Base-by-base conservation (phyloP, 208 protist species). In the Leishmania braziliensis region DNA sequence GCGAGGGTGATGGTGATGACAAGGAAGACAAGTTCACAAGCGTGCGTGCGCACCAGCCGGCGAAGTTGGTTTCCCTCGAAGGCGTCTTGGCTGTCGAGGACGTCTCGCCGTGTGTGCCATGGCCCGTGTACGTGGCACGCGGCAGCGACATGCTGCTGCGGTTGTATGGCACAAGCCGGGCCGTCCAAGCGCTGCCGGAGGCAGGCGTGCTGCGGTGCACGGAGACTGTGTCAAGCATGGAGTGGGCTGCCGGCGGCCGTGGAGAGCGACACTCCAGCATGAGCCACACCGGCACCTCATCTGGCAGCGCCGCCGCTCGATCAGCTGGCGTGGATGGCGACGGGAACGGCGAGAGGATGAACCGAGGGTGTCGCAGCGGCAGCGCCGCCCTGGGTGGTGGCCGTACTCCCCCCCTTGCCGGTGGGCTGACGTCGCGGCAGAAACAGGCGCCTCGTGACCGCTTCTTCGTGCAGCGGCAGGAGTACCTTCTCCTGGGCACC, bases 101-200 rank as follows among this genome's bases (percentile, higher is more conserved):
- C 26, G 86, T 95, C 0, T 81, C 84, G 14, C 80, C 82, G 0
- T 80, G 82, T 63, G 81, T 93, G 74, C 87, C 90, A n/a, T 85
- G 72, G 72, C 82, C 82, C 58, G 82, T 91, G 18, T 82, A 91
- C 4, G 74, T 93, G 8, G 90, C 88, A 9, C 84, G 88, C 71
- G 80, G 89, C 81, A 92, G 79, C 76, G 92, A 96, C 83, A 83
- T 96, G 60, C 80, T 93, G 16, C 78, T 96, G 12, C 92, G 92
- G 48, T 74, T 96, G 33, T 96, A 92, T 82, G 79, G 81, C 65
- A 91, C 87, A 75, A 85, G 87, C 54, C 84, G 83, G 62, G 89
- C 90, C 36, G 71, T 94, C 72, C 89, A 90, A 87, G 86, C 89
- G 56, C 29, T 93, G 75, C 92, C 92, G 1, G 92, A 96, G 78